Evolutionary conservation across 2,329 filamentous ascomycete species (phyloP), one percentile per base, ranked within the genome.

Genomic region (Fusarium sp.): DNA sequence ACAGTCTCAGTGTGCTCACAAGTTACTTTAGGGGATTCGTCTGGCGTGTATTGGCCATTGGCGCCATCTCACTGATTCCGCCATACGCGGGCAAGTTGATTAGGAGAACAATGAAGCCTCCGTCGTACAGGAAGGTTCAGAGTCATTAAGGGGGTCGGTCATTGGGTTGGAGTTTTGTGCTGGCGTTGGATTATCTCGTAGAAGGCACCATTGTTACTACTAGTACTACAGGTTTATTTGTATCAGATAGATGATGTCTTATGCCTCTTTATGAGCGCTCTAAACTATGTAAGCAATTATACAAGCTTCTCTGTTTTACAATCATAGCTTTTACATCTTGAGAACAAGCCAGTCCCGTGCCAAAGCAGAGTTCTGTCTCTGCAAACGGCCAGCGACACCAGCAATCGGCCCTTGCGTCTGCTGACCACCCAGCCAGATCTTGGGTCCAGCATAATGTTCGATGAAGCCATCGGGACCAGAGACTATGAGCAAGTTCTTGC

Each of bases 391-490:
- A 17, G 93, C 75, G 3, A 93, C 73, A 0, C 93, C 93, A 6
- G 84, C 83, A 0, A 97, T 76, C 0, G 84, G 81, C 0, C 93
- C 93, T 70, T 97, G 93, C 10, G 84, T 80, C 75, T 96, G 90
- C 53, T 79, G 79, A 0, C 92, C 92, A 25, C 83, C 82, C 10
- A 82, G 78, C 90, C 92, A 96, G 4, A 85, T 77, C 76, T 96
- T 97, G 9, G 87, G 58, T 1, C 95, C 94, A 3, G 92, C 92
- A 76, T 90, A 91, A 63, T 89, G 84, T 38, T 85, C 83, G 35
- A 98, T 83, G 76, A 98, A 98, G 1, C 95, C 94, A 49, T 96
- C 92, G 0, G 95, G 94, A 0, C 95, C 95, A 1, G 93, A 96
- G 2, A 98, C 85, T 52, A 97, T 80, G n/a, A 97, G 79, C 17